phyloP scores from a whole-genome alignment of 108 stramenopile genomes.

The Mayamaea pseudoterrestris region DNA sequence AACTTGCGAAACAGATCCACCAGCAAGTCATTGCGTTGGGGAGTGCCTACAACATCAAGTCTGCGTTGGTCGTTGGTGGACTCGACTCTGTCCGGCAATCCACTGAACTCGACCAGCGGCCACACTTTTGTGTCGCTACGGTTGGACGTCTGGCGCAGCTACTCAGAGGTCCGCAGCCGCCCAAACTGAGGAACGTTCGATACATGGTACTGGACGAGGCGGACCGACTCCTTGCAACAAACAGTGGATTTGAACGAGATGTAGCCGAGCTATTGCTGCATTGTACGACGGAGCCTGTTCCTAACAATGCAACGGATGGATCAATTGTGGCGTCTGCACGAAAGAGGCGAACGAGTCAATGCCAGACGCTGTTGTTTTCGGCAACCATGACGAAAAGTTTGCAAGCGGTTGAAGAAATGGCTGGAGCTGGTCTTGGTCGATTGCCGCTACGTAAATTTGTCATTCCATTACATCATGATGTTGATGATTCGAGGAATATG shows the following conservation, averaged over 20 bases:
- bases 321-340: slow-evolving; percentile 25
- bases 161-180: slow-evolving; percentile 69
- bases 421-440: slow-evolving; percentile 54
- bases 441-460: slow-evolving; percentile 62
- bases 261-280: slow-evolving; percentile 76
- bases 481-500: slow-evolving; percentile 7
- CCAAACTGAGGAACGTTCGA: slow-evolving; percentile 43
- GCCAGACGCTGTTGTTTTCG: slow-evolving; percentile 92
- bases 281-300: slow-evolving; percentile 1
- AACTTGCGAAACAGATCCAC: slow-evolving; percentile 94
- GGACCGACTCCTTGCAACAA: slow-evolving; percentile 81
- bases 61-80: slow-evolving; percentile 86
- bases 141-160: slow-evolving; percentile 87
- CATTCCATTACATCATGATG: slow-evolving; percentile 28
- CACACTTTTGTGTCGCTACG: slow-evolving; percentile 93
- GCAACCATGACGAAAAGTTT: slow-evolving; percentile 91
- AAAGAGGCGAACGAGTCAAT: slow-evolving; percentile 32
- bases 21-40: slow-evolving; percentile 91
- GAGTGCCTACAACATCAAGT: slow-evolving; percentile 52
- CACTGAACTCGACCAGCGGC: slow-evolving; percentile 55
- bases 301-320: slow-evolving; percentile 21
- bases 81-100: slow-evolving; percentile 69
- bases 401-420: slow-evolving; percentile 66
- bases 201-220: slow-evolving; percentile 96
- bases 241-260: slow-evolving; percentile 83